Evolutionary conservation across 2,329 filamentous ascomycete species (phyloP), one percentile per base, ranked within the genome.

Genomic region (Malbranchea zuffiana): DNA sequence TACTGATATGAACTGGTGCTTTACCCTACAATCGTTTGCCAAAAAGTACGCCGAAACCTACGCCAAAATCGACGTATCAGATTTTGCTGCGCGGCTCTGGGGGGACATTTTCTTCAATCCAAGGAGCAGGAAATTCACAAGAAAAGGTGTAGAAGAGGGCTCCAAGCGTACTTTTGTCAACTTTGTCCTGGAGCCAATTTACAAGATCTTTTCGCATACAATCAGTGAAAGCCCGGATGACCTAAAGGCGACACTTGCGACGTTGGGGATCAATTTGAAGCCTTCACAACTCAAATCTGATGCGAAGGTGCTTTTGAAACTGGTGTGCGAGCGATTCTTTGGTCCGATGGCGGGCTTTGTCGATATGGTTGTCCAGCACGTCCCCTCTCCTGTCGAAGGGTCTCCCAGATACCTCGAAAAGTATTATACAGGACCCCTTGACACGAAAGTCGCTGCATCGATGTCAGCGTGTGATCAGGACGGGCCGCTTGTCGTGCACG

Each of bases 51-150:
- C 86, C 4, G 82, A 94, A 47, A 84, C 74, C 33, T 94, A 88
- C 57, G 77, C 82, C 4, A 80, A 80, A 35, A 72, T 96, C 50
- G 85, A 92, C 56, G 69, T 78, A 0, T 72, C 77, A 1, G 87
- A 94, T 50, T 93, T 98, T 57, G 80, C 83, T 12, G 73, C 72
- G 52, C 73, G 90, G 35, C 66, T 98, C 46, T 98, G 90, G 90
- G 90, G 90, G 15, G 88, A 98, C 55, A 80, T 98, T 40, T 98
- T 90, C 63, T 98, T 82, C 68, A 96, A 96, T 54, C 85, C 88
- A 0, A 71, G 69, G 50, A 93, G 84, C 61, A 79, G 88, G 44
- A 88, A 82, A 39, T 98, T 98, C 52, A 93, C 85, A 35, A 75
- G 90, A 44, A 96, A 93, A 56, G 75, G 78, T 0, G 64, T 82